Evolutionary conservation across 73 alveolate species (phyloP), one percentile per base, ranked within the genome.

Genomic region (Symbiodinium natans): DNA sequence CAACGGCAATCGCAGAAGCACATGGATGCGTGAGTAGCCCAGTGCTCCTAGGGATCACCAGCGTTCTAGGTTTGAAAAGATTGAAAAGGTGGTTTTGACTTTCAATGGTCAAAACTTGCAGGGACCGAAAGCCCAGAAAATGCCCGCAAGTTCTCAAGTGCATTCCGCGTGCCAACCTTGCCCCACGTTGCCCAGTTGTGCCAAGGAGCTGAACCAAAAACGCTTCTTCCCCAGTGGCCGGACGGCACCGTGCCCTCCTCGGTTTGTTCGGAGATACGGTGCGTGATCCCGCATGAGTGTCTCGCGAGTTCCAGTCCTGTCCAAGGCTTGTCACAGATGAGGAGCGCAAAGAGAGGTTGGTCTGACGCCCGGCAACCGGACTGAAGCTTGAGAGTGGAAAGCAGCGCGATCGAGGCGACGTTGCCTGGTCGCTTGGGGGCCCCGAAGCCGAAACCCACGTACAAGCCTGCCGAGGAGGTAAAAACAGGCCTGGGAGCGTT

Each of bases 401-500:
- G 74, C 74, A 21, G 74, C 33, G 74, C 74, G 15, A 56, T 36
- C 63, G 38, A 86, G 94, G 95, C 95, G 8, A 11, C 41, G 48
- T 59, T 88, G n/a, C 95, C 95, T 1, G 95, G 95, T 17, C 42
- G 95, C 23, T 86, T 88, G 27, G 95, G 95, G 21, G 80, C 80
- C 27, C 48, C 7, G 33, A 56, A 38, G 41, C 46, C 40, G 48
- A 56, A 88, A 25, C 95, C 95, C n/a, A 86, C 63, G 48, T 82
- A 82, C 48, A 88, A 88, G 95, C 86, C 95, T 13, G 83, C 83
- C 34, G 93, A 27, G 41, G 40, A 43, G 43, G 68, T 83, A 54
- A 88, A 88, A 68, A 88, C 95, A 88, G 95, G 95, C 3, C 46
- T 41, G n/a, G 29, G 19, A 39, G 40, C 59, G 36, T 29, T 36